phyloP scores from a whole-genome alignment of 192 early-diverging fungal species.

The Geosiphon pyriformis region DNA sequence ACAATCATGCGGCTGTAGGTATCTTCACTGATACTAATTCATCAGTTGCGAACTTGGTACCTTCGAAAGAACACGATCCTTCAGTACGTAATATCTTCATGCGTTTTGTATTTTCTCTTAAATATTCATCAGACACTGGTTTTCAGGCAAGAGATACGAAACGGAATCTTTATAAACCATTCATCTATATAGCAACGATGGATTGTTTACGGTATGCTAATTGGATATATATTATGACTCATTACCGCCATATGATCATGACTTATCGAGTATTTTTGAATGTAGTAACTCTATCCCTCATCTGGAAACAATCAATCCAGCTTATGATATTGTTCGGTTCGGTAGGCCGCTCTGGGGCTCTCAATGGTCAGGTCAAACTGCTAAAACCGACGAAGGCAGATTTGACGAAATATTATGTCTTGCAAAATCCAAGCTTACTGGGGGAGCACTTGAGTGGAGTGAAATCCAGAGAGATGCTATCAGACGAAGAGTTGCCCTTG shows the following conservation, averaged over 20 bases:
- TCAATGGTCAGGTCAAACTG: neutral
- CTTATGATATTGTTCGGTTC: conserved; percentile 6
- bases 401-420: neutral
- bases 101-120: neutral
- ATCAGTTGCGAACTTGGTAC: neutral
- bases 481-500: neutral
- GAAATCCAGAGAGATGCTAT: neutral
- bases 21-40: conserved; percentile 10
- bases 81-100: neutral
- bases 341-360: conserved; percentile 7
- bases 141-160: conserved; percentile 1
- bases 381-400: neutral
- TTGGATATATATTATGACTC: neutral
- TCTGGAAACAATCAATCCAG: neutral
- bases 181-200: conserved; percentile 9
- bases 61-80: conserved; percentile 2
- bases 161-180: neutral
- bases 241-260: too few species aligned
- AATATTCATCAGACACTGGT: conserved; percentile 1
- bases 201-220: conserved; percentile 1
- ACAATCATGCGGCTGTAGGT: neutral
- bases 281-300: neutral
- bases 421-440: conserved; percentile 2
- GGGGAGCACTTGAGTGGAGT: neutral
- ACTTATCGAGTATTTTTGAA: conserved; percentile 7